A percentile compares a stretch with the other conserved stretches of the same genome.
Evolutionary conservation across 2,329 filamentous ascomycete species (phyloP).

Genomic region (Arthrobotrys sphaeroides): DNA sequence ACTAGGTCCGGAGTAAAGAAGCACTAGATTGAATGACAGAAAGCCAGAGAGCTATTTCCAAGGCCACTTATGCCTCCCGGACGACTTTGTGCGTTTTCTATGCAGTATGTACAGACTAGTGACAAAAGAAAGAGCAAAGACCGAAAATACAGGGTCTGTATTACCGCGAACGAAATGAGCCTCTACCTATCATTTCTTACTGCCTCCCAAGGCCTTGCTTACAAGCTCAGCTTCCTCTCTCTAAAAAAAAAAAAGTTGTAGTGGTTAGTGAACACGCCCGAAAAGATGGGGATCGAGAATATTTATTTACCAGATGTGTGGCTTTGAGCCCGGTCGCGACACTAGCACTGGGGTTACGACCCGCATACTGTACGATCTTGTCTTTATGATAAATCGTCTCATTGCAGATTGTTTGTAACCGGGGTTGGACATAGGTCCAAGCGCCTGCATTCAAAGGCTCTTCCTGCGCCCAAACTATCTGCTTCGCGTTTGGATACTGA

Average conservation of each 20-base stretch:
- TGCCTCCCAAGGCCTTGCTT: conserved; percentile 31
- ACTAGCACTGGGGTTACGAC: conserved; percentile 88
- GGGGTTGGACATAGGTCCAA: conserved; percentile 96
- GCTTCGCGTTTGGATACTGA: conserved; percentile 95
- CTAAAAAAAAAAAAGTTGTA: not conserved
- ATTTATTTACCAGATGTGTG: conserved; percentile 66
- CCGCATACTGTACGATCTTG: conserved; percentile 97
- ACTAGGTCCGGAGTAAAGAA: no score
- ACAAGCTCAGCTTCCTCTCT: conserved; percentile 48
- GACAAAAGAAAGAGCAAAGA: not conserved
- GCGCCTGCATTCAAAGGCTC: conserved; percentile 97
- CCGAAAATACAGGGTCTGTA: not conserved
- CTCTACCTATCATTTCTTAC: not conserved
- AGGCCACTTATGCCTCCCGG: not conserved
- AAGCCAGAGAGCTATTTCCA: no score
- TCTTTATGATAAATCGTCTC: conserved; percentile 78
- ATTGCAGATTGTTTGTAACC: conserved; percentile 95
- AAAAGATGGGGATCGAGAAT: not conserved
- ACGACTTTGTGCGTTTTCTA: conserved; percentile 2
- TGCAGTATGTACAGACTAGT: not conserved
- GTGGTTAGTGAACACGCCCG: not conserved
- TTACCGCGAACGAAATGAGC: not conserved
- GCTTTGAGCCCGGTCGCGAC: conserved; percentile 93
- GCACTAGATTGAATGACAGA: no score
- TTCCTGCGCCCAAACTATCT: conserved; percentile 96